A percentile compares a stretch with the other conserved stretches of the same genome.
These are phyloP conservation scores for Sergeia podlipaevii DNA, from an alignment of 208 protist genomes.

Conservation along the genomic window DNA sequence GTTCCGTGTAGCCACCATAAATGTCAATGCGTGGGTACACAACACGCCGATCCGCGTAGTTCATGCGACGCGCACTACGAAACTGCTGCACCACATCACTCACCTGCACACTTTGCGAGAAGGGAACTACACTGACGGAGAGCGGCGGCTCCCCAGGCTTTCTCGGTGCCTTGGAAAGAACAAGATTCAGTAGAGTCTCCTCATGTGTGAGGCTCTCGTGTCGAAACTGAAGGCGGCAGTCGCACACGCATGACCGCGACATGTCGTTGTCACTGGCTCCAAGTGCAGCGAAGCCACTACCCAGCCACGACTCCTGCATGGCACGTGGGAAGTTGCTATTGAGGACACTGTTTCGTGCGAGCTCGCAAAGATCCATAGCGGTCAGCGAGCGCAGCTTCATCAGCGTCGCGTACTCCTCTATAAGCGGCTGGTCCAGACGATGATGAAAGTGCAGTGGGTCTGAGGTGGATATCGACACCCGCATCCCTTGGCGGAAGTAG, in stretches of 20 bases:
- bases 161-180: slow-evolving; percentile 51
- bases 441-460: slow-evolving; percentile 94
- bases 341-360: slow-evolving; percentile 89
- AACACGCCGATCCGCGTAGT: slow-evolving; percentile 77
- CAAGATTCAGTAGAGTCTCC: slow-evolving; percentile 67
- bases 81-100: slow-evolving; percentile 47
- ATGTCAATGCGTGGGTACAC: slow-evolving; percentile 82
- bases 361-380: slow-evolving; percentile 77
- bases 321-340: slow-evolving; percentile 82
- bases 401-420: slow-evolving; percentile 91
- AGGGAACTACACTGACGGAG: slow-evolving; percentile 32
- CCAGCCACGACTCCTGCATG: slow-evolving; percentile 73
- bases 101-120: slow-evolving; percentile 37
- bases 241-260: slow-evolving; percentile 54
- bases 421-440: slow-evolving; percentile 57
- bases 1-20: slow-evolving; percentile 6
- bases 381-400: slow-evolving; percentile 77
- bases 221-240: slow-evolving; percentile 84
- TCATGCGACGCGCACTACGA: slow-evolving; percentile 33
- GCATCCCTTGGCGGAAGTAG: slow-evolving; percentile 94
- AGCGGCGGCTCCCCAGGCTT: slow-evolving; percentile 30
- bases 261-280: slow-evolving; percentile 56
- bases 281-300: slow-evolving; percentile 43
- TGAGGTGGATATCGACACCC: slow-evolving; percentile 96
- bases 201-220: slow-evolving; percentile 77